Evolutionary conservation across 192 early-diverging fungal genomes (phyloP), one percentile per base, ranked within the genome.

Genomic region (Rhizoclosmatium sp.): DNA sequence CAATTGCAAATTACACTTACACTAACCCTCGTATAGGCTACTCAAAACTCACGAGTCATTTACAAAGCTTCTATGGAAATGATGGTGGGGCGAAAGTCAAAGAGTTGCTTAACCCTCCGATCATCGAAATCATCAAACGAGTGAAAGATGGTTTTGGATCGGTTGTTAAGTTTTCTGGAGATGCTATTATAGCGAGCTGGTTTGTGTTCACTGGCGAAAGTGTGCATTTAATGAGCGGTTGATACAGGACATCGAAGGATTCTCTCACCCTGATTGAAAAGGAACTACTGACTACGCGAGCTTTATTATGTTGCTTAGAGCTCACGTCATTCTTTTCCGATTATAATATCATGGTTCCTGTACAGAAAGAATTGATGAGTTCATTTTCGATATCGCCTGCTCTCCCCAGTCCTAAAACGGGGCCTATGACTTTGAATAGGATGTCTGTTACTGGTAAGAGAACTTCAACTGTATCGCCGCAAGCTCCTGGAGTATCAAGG

Each of bases 101-200:
- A 23, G 79, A 80, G 66, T 21, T 80, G 10, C 66, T 80, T 3
- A 80, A 80, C 46, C 79, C 79, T 1, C 79, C 79, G 10, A 75
- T 80, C 42, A 74, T 67, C 12, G 41, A 47, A 42, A 80, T 80
- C 71, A 80, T 80, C 42, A 66, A 67, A 10, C 48, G 61, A 7
- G 72, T 80, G 3, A 40, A 75, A 54, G n/a, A 66, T 16, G 39
- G 47, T 7, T 44, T 47, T 19, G 79, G 79, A 54, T 80, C 79
- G 2, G 64, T 80, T 44, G 72, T 80, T 40, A 80, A 80, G 46
- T 75, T 80, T 65, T 44, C 79, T 3, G 79, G 79, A 16, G 79
- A 80, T 47, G 65, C 71, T 46, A 66, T 71, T 21, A 74, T 80
- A 12, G 77, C 77, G 5, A 47, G 31, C 19, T 80, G 78, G 78